Conservation (phyloP, 208 protist species). For the Acanthamoeba comandoni region DNA sequence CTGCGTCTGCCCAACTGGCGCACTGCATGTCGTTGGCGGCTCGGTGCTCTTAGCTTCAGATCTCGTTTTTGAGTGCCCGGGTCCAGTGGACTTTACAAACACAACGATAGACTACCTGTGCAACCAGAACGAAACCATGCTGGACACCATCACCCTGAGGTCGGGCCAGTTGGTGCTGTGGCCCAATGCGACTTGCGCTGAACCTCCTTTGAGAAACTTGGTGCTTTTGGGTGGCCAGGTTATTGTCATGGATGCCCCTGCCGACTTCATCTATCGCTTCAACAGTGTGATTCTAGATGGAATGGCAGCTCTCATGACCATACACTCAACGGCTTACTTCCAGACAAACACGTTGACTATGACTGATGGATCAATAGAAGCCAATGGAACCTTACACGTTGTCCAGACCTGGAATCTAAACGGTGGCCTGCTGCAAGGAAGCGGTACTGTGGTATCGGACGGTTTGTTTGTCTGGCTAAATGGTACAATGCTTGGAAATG, state of each 20-base stretch:
- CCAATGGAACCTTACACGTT: slow-evolving; percentile 11
- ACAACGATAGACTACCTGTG: slow-evolving; percentile 37
- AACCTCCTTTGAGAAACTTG: slow-evolving; percentile 46
- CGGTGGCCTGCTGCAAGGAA: neutral
- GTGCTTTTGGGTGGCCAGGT: slow-evolving; percentile 31
- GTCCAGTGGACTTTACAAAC: slow-evolving; percentile 18
- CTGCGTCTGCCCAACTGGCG: slow-evolving; percentile 25
- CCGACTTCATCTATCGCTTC: slow-evolving; percentile 67
- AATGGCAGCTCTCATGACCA: slow-evolving; percentile 1
- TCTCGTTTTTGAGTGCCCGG: slow-evolving; percentile 31
- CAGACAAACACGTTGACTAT: slow-evolving; percentile 45
- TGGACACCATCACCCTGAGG: slow-evolving; percentile 34
- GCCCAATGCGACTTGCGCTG: slow-evolving; percentile 50
- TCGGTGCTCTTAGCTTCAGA: slow-evolving; percentile 1
- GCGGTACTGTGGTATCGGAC: too few species aligned
- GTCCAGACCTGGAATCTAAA: slow-evolving; percentile 34
- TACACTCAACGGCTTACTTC: slow-evolving; percentile 23
- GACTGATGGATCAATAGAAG: slow-evolving; percentile 5
- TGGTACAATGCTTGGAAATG: too few species aligned
- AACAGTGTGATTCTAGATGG: slow-evolving; percentile 34
- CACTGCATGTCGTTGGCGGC: slow-evolving; percentile 48
- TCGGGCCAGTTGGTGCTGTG: slow-evolving; percentile 61
- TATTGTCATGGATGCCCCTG: slow-evolving; percentile 43
- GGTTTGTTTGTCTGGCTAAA: too few species aligned
- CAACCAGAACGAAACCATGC: slow-evolving; percentile 58